Evolutionary conservation across 306 rosid species (phyloP), one percentile per base, ranked within the genome.

Genomic region (Prunus fruticosa): DNA sequence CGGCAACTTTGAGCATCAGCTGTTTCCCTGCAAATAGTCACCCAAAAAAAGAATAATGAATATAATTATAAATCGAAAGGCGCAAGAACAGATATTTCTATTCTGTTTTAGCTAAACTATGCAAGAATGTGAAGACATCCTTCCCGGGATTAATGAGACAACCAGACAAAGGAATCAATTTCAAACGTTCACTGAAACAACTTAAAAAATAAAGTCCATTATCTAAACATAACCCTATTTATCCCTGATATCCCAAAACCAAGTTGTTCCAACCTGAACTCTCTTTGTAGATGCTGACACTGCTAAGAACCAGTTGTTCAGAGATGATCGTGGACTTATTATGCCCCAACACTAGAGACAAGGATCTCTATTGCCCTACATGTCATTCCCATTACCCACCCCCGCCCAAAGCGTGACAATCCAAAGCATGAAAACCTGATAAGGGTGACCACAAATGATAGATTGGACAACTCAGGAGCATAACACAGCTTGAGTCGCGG

Each of bases 1-100:
- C 96, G 6, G 96, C 92, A 46, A 92, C 66, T 41, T 65, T 76
- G 14, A 87, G 78, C 97, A 94, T 86, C 71, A 94, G 83, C 68
- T 88, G 82, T 80, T 92, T 95, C 76, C 91, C 98, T 95, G 84
- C 58, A 90, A 82, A 61, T 51, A 77, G 52, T 68, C 58, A 52
- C 43, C 43, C 43, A 43, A 41, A 50, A 6, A 66, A 54, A 64
- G 3, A 19, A 38, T 16, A 56, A 67, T 61, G 4, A 41, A 16
- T 41, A 46, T 3, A 27, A 14, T 8, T 0, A 27, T 13, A 3
- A 53, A 53, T 12, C 2, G 38, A 38, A 25, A 12, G 70, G 53
- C 69, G 25, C 47, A 28, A 64, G 65, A 49, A 52, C 6, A 78
- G 22, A 54, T 30, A 52, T 28, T 27, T 69, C 22, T 28, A 22